Base-by-base conservation (phyloP, 2,329 filamentous ascomycete species). In the Xenosphaeropsis pyriputrescens region DNA sequence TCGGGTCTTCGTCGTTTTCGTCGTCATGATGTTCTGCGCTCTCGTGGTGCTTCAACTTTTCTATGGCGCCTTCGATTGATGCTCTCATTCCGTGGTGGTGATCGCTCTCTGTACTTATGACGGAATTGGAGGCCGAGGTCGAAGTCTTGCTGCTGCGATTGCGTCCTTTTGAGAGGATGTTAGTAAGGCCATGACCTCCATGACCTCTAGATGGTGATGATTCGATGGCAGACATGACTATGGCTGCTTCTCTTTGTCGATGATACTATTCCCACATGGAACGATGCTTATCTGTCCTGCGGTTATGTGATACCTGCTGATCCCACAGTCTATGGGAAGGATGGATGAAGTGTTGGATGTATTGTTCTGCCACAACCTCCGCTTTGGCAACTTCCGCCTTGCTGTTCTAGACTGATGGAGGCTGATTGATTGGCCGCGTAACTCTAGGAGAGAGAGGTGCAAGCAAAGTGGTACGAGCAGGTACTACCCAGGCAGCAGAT, bases 111-210 rank as follows among this genome's bases (percentile, higher is more conserved):
- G 41, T 45, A 38, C 52, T 54, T 33, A 42, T 42, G n/a, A 49
- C 34, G 5, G 53, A 53, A 37, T 49, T 46, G 8, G 47, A 39
- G 4, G 38, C 44, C 7, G 51, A 50, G 33, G 47, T 41, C 36
- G 36, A 36, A 11, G 41, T 39, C 36, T 47, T 49, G 31, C 43
- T 47, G 14, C 45, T 39, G 14, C 45, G 41, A 15, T 35, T 41
- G 7, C 47, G 47, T 4, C 37, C 40, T 33, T 52, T 55, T 8
- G 50, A 50, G 32, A 53, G 46, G n/a, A 52, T 40, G 11, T 45
- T 41, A 1, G 44, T 32, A 26, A 54, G 34, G 7, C 48, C 45
- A 19, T 43, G 46, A 17, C 43, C 40, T 18, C 48, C 45, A 19
- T 43, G 46, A 17, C 43, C 40, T 18, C 43, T 41, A 3, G 50